Evolutionary conservation across 495 filamentous ascomycete genomes (phyloP).

Genomic region (Podospora tetraspora): DNA sequence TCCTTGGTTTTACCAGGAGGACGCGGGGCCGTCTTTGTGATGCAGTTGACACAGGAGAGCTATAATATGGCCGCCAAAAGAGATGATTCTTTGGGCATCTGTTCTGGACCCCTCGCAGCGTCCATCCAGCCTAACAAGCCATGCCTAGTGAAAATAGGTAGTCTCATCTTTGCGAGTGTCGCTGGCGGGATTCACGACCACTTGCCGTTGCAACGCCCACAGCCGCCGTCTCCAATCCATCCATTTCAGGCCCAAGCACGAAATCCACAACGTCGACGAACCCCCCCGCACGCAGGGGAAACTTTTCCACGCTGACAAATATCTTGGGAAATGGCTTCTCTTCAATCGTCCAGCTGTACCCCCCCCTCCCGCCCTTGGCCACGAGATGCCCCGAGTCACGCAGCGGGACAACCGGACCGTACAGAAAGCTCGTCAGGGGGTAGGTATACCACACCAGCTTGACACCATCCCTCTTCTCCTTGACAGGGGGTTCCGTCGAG

Average conservation of each 20-base stretch:
- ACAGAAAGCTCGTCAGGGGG: not conserved
- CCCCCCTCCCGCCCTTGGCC: not conserved
- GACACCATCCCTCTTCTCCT: not conserved
- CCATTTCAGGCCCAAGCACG: not conserved
- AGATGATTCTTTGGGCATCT: no score
- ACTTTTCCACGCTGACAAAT: not conserved
- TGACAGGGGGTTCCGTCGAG: not conserved
- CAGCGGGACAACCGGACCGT: not conserved
- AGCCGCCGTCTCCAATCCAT: not conserved
- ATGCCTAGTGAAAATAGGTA: no score
- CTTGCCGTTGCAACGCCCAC: not conserved
- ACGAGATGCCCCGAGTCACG: not conserved
- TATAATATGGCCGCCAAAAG: no score
- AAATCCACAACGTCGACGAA: not conserved
- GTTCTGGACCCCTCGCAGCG: no score
- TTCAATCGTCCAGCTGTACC: not conserved
- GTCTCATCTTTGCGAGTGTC: no score
- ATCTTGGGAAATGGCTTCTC: not conserved
- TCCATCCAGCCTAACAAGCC: no score
- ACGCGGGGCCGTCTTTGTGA: not conserved
- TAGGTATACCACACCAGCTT: not conserved
- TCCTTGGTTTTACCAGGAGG: not conserved
- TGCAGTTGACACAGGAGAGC: no score
- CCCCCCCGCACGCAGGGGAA: not conserved
- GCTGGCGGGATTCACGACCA: not conserved